These are phyloP conservation scores for Hymenoscyphus fructigenus DNA, from an alignment of 2,329 filamentous ascomycete species.

Conservation along the genomic window DNA sequence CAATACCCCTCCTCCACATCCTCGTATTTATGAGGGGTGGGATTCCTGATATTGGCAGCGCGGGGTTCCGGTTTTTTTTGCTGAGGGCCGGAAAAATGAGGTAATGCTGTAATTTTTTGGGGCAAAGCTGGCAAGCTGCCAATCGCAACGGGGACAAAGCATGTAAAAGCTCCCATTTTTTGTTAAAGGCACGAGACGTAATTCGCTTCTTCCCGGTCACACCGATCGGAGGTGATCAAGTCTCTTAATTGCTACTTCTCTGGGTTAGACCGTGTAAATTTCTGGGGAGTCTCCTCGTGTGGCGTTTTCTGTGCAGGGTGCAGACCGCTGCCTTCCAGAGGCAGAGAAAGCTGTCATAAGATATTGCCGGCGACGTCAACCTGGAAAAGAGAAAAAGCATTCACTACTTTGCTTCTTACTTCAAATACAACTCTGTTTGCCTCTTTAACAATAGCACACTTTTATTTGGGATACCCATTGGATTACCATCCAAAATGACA, in stretches of 20 bases:
- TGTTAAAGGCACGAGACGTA: neutral
- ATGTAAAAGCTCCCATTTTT: neutral
- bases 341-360: neutral
- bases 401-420: neutral
- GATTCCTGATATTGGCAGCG: neutral
- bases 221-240: neutral
- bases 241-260: neutral
- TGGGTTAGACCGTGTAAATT: neutral
- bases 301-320: constrained; percentile 1
- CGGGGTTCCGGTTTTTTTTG: neutral
- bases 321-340: neutral
- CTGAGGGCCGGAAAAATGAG: neutral
- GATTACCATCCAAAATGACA: constrained; percentile 36
- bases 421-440: too few species aligned
- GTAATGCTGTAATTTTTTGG: neutral
- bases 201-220: neutral
- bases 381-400: neutral
- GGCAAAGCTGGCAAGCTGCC: neutral
- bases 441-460: neutral
- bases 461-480: neutral
- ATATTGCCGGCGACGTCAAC: neutral
- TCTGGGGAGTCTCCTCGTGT: neutral
- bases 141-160: neutral
- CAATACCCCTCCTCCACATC: neutral
- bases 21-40: neutral